Evolutionary conservation across 192 early-diverging fungal genomes (phyloP).

Genomic region (Coemansia sp.): DNA sequence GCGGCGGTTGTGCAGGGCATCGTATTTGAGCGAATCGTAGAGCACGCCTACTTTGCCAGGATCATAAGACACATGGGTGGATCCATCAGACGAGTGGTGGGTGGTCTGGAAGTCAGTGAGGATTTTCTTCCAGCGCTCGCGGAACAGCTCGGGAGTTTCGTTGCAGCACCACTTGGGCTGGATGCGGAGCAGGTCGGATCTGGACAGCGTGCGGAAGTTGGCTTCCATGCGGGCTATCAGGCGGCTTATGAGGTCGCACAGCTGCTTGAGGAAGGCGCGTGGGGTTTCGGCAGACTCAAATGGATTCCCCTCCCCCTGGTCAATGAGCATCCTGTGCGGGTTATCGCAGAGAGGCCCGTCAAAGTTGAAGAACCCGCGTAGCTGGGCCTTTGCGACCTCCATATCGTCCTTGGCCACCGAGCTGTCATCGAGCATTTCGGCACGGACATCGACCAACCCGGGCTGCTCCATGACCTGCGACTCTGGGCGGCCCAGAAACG

Average conservation of each 20-base stretch:
- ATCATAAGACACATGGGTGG: slow-evolving; percentile 55
- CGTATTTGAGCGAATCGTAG: slow-evolving; percentile 96
- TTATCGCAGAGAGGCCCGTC: slow-evolving; percentile 24
- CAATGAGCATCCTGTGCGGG: slow-evolving; percentile 19
- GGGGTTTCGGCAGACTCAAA: slow-evolving; percentile 39
- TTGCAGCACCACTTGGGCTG: slow-evolving; percentile 89
- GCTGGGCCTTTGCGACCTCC: slow-evolving; percentile 78
- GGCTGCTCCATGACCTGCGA: slow-evolving; percentile 31
- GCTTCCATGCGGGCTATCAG: slow-evolving; percentile 74
- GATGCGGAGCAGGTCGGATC: slow-evolving; percentile 50
- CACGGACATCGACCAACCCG: slow-evolving; percentile 65
- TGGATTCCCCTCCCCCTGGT: slow-evolving; percentile 29
- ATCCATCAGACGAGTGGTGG: slow-evolving; percentile 12
- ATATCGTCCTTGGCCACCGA: slow-evolving; percentile 94
- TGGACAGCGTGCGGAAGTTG: slow-evolving; percentile 67
- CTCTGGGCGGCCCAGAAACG: slow-evolving; percentile 54
- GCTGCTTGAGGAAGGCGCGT: slow-evolving; percentile 61
- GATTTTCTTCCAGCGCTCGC: slow-evolving; percentile 96
- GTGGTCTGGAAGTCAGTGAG: slow-evolving; percentile 76
- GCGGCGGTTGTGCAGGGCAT: slow-evolving; percentile 91
- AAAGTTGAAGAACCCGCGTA: slow-evolving; percentile 67
- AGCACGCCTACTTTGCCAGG: slow-evolving; percentile 89
- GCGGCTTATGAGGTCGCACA: slow-evolving; percentile 66
- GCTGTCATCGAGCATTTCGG: slow-evolving; percentile 93
- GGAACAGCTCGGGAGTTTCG: slow-evolving; percentile 81